These are phyloP conservation scores for Geum urbanum DNA, from an alignment of 306 rosid genomes.

Conservation along the genomic window DNA sequence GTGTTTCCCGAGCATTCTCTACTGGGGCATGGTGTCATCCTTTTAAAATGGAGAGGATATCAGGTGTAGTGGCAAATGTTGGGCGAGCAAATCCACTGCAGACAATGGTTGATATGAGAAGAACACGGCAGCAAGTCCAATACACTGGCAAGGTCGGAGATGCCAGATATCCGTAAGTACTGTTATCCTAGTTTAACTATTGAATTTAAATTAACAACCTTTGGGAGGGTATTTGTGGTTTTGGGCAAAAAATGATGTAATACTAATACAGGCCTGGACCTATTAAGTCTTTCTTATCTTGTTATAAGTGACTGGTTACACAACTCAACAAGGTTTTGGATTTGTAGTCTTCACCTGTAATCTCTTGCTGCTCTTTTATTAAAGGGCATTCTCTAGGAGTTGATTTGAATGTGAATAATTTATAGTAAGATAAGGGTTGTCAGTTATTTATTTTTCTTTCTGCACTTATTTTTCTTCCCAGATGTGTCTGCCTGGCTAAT, in stretches of 20 bases:
- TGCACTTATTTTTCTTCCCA: not conserved
- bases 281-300: not conserved
- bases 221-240: not conserved
- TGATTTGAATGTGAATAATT: not conserved
- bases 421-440: not conserved
- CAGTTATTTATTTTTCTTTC: not conserved
- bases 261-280: not conserved
- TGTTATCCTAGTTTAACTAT: conserved; percentile 19
- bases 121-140: conserved; percentile 88
- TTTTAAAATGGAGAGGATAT: conserved; percentile 78
- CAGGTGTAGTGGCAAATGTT: conserved; percentile 82
- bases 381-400: not conserved
- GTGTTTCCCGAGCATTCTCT: conserved; percentile 92
- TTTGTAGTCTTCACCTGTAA: not conserved
- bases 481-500: not conserved
- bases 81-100: conserved; percentile 93
- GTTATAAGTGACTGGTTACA: not conserved
- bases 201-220: not conserved
- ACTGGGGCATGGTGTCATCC: conserved; percentile 99
- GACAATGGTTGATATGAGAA: conserved; percentile 80
- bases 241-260: not conserved
- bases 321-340: not conserved
- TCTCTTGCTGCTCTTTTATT: not conserved
- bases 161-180: conserved; percentile 96
- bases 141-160: conserved; percentile 97